A percentile compares a stretch with the other conserved stretches of the same genome.
Evolutionary conservation across 1,284 basidiomycete species (phyloP).

Genomic region (Naganishia sp.): DNA sequence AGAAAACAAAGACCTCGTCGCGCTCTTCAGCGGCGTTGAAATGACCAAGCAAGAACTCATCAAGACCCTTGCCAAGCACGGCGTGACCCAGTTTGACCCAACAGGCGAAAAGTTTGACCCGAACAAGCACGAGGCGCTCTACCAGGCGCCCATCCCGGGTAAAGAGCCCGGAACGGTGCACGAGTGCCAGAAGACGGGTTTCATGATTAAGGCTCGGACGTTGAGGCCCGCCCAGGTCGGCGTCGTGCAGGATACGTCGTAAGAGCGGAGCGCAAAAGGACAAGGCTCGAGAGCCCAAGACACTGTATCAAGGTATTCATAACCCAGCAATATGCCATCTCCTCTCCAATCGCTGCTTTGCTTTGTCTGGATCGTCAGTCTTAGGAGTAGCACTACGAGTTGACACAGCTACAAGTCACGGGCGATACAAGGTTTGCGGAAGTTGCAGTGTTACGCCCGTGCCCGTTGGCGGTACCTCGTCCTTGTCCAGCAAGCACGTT

Average conservation of each 20-base stretch:
- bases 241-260: constrained; percentile 62
- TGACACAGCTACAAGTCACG: too few relatives aligned
- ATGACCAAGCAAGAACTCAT: constrained; percentile 87
- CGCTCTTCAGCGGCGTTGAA: constrained; percentile 82
- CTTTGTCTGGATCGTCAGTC: too few relatives aligned
- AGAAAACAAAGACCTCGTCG: constrained; percentile 63
- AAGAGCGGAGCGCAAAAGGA: neutral
- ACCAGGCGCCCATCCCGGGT: constrained; percentile 82
- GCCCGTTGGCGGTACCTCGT: too few relatives aligned
- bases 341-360: neutral
- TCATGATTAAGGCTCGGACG: constrained; percentile 87
- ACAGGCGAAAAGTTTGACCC: constrained; percentile 92
- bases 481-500: too few relatives aligned
- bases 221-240: constrained; percentile 95
- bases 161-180: constrained; percentile 87
- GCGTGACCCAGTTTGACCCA: constrained; percentile 89
- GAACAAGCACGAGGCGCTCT: constrained; percentile 90
- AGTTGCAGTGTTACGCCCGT: too few relatives aligned
- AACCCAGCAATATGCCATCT: constrained; percentile 3
- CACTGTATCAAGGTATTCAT: too few relatives aligned
- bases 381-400: too few relatives aligned
- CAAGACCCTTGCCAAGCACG: constrained; percentile 86
- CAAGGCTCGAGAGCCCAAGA: neutral
- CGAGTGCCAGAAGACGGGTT: constrained; percentile 88
- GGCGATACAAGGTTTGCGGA: too few relatives aligned